Evolutionary conservation across 2,329 filamentous ascomycete species (phyloP).

Genomic region (Diaporthe aspalathi): DNA sequence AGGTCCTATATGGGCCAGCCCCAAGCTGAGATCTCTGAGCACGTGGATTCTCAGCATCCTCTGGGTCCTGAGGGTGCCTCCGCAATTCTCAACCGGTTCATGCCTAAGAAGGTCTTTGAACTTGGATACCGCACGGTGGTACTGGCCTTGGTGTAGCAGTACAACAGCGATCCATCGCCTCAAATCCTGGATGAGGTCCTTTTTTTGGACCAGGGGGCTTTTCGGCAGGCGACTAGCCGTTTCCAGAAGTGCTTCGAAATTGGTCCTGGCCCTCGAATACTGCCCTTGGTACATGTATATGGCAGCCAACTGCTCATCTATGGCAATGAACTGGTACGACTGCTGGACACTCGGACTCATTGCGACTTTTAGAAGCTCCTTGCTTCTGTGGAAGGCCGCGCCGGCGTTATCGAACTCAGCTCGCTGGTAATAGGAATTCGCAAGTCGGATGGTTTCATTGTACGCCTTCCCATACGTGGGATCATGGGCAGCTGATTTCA

Average conservation of each 20-base stretch:
- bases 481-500: not conserved
- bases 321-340: not conserved
- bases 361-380: not conserved
- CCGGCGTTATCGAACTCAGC: not conserved
- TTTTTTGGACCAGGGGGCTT: not conserved
- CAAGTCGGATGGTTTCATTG: not conserved
- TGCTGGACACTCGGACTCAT: not conserved
- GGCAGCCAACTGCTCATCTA: slow-evolving; percentile 5
- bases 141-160: not conserved
- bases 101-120: not conserved
- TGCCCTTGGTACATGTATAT: not conserved
- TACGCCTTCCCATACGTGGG: not conserved
- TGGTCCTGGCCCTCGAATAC: not conserved
- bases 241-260: not conserved
- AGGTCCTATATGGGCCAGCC: not conserved
- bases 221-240: not conserved
- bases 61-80: not conserved
- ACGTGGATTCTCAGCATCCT: not conserved
- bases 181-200: not conserved
- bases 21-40: not conserved
- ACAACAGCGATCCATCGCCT: slow-evolving; percentile 4
- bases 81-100: not conserved
- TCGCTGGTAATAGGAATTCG: slow-evolving; percentile 1
- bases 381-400: not conserved
- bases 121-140: not conserved